These are phyloP conservation scores for Wickerhamia fluorescens DNA, from an alignment of 805 yeast species.

Conservation along the genomic window DNA sequence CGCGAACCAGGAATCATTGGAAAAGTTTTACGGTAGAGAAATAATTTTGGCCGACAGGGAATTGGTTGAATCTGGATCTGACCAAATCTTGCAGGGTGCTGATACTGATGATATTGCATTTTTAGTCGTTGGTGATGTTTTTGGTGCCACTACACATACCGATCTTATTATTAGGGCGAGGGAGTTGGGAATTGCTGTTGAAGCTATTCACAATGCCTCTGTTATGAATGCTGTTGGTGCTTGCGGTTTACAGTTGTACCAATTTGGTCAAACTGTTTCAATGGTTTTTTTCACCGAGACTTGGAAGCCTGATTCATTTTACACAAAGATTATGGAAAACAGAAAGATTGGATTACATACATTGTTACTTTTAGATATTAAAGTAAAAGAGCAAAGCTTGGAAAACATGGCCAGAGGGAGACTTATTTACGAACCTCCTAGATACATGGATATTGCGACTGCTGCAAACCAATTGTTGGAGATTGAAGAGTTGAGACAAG, in stretches of 20 bases:
- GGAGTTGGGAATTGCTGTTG: conserved; percentile 70
- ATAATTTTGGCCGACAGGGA: conserved; percentile 91
- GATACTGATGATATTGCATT: conserved; percentile 82
- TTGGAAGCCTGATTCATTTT: conserved; percentile 97
- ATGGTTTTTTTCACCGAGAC: conserved; percentile 89
- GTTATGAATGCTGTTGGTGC: conserved; percentile 99
- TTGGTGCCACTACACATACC: conserved; percentile 97
- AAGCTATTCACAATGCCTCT: conserved; percentile 88
- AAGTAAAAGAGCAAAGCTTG: conserved; percentile 93
- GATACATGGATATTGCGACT: conserved; percentile 88
- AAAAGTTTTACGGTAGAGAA: conserved; percentile 77
- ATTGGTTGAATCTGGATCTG: conserved; percentile 85
- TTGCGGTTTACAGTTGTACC: conserved; percentile 90
- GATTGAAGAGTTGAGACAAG: conserved; percentile 70
- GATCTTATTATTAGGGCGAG: conserved; percentile 90
- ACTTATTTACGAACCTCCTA: conserved; percentile 89
- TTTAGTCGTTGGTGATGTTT: conserved; percentile 94
- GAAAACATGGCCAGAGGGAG: conserved; percentile 93
- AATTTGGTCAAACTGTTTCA: conserved; percentile 96
- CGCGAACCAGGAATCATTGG: conserved; percentile 68
- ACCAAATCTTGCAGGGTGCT: conserved; percentile 71
- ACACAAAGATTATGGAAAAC: conserved; percentile 82
- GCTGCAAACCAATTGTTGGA: conserved; percentile 87
- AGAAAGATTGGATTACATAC: conserved; percentile 90
- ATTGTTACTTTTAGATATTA: conserved; percentile 78